Percentiles rank a stretch among this genome's conserved stretches.
These are phyloP conservation scores for Thalassiosira ordinaria DNA, from an alignment of 352 stramenopile genomes.

Conservation along the genomic window DNA sequence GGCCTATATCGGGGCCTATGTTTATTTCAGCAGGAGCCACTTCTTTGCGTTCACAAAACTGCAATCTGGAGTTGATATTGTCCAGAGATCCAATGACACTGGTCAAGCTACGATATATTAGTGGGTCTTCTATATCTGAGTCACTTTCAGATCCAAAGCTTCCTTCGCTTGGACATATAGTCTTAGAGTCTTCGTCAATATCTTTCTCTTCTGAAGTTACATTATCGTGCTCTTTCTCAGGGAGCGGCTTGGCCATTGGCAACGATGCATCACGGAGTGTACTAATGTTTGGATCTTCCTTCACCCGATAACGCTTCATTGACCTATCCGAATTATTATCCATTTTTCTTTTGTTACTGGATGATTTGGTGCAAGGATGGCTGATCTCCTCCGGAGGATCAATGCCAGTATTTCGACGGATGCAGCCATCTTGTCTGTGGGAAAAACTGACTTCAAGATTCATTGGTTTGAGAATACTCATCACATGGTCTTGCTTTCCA, in stretches of 20 bases:
- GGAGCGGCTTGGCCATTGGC: not conserved
- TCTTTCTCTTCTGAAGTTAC: not conserved
- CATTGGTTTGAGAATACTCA: slow-evolving; percentile 31
- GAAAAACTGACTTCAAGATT: slow-evolving; percentile 34
- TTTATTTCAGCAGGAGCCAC: no score
- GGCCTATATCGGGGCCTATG: no score
- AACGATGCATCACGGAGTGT: not conserved
- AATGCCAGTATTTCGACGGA: slow-evolving; percentile 13
- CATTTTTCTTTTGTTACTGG: slow-evolving; percentile 15
- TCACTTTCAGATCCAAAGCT: slow-evolving; percentile 12
- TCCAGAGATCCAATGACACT: slow-evolving; percentile 41
- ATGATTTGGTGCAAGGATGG: slow-evolving; percentile 1
- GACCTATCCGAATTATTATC: not conserved
- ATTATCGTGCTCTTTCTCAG: slow-evolving; percentile 1
- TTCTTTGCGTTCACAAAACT: no score
- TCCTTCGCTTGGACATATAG: slow-evolving; percentile 5
- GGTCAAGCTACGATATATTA: slow-evolving; percentile 27
- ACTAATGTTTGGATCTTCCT: not conserved
- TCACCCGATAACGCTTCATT: slow-evolving; percentile 11
- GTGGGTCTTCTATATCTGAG: slow-evolving; percentile 17
- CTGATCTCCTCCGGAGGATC: slow-evolving; percentile 50
- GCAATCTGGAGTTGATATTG: slow-evolving; percentile 16
- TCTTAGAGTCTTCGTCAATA: slow-evolving; percentile 8
- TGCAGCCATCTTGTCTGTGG: not conserved
- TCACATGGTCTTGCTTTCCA: not conserved